A percentile compares a stretch with the other conserved stretches of the same genome.
phyloP scores from a whole-genome alignment of 306 rosid genomes.

The Begonia fuchsioides region DNA sequence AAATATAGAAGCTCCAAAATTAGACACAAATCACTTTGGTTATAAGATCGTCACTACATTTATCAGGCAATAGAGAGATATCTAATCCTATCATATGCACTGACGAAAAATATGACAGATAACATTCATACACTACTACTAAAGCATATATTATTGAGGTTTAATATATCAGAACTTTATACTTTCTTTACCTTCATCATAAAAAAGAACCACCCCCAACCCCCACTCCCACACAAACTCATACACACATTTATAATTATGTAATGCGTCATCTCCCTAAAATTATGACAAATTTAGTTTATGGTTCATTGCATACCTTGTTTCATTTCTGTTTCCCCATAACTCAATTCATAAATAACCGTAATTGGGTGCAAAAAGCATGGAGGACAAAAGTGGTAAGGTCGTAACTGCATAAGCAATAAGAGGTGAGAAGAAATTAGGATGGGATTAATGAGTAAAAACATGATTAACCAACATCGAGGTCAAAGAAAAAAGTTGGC shows the following conservation, averaged over 20 bases:
- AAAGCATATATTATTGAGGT: no score
- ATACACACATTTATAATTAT: neutral
- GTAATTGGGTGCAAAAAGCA: conserved; percentile 76
- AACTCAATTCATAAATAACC: conserved; percentile 58
- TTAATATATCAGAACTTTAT: no score
- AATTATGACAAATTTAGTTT: conserved; percentile 4
- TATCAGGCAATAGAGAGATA: no score
- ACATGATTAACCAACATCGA: neutral
- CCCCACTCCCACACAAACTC: neutral
- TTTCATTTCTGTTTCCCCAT: conserved; percentile 94
- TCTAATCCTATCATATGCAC: no score
- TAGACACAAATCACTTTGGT: neutral
- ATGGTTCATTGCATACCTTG: conserved; percentile 41
- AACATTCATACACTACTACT: no score
- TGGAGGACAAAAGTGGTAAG: conserved; percentile 75
- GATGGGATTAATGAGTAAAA: neutral
- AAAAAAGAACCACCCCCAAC: no score
- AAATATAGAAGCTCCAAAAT: neutral
- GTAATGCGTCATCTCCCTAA: no score
- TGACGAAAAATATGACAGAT: no score
- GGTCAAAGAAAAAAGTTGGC: neutral
- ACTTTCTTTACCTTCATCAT: no score
- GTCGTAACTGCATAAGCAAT: conserved; percentile 44
- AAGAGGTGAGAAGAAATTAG: conserved; percentile 1
- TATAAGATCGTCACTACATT: neutral